A percentile compares a stretch with the other conserved stretches of the same genome.
Evolutionary conservation across 1,284 basidiomycete species (phyloP).

Genomic region (Peniophora sp.): DNA sequence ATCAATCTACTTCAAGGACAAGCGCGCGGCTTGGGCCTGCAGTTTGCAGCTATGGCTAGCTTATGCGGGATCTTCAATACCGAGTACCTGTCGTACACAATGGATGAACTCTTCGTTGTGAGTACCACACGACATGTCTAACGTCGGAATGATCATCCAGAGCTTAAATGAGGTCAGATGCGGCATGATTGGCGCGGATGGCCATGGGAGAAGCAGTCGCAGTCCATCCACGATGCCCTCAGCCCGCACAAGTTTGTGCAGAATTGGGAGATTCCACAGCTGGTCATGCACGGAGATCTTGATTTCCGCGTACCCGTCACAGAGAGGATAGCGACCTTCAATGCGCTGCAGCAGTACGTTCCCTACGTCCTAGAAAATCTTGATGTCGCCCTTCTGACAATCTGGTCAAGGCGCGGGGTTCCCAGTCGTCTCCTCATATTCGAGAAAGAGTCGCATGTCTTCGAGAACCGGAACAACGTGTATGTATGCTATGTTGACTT

Average conservation of each 20-base stretch:
- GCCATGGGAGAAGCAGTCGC: conserved; percentile 61
- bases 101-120: conserved; percentile 82
- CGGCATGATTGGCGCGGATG: conserved; percentile 77
- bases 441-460: conserved; percentile 91
- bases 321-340: conserved; percentile 75
- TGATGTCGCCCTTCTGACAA: conserved; percentile 10
- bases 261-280: conserved; percentile 81
- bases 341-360: conserved; percentile 68
- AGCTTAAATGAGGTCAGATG: conserved; percentile 34
- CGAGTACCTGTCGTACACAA: conserved; percentile 66
- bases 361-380: conserved; percentile 10
- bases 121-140: conserved; percentile 25
- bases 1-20: conserved; percentile 30
- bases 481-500: background rate
- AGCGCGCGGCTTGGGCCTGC: conserved; percentile 52
- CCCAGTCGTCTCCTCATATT: conserved; percentile 82
- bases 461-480: conserved; percentile 41
- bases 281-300: conserved; percentile 80
- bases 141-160: no score
- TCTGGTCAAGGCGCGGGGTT: conserved; percentile 50
- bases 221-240: conserved; percentile 49
- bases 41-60: conserved; percentile 84
- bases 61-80: conserved; percentile 82
- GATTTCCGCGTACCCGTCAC: conserved; percentile 80
- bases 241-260: conserved; percentile 74